Evolutionary conservation across 306 rosid species (phyloP), one percentile per base, ranked within the genome.

Genomic region (Cicer chorassanicum): DNA sequence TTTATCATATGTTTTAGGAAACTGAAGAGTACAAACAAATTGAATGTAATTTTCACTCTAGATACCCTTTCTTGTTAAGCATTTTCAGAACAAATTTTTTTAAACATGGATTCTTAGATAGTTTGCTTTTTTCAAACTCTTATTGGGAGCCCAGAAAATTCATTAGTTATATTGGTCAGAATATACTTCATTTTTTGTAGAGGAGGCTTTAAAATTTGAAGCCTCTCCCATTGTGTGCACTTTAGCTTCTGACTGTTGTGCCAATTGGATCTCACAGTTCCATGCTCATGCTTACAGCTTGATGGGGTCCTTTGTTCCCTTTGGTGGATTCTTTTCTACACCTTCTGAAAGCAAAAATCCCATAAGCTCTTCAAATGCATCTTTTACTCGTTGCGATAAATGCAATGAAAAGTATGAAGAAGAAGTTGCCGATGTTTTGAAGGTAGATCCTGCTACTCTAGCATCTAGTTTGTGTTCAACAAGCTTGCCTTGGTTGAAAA

Each of bases 281-380:
- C 89, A 46, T 91, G 87, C 88, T 93, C 86, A 84, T 92, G 91
- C 86, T 86, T 88, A 74, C 98, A 94, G 98, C 83, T 91, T 94
- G 83, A 80, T 94, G 94, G 92, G 96, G 77, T 94, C 98, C 73
- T 94, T 94, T 65, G 91, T 94, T 77, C 98, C 98, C 49, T 86
- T 94, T 67, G 98, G 91, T n/a, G 98, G 98, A 44, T 91, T 91
- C 82, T 91, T 91, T 55, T 79, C 97, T 67, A 70, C 92, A 43
- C 85, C 91, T 15, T 79, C 91, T 1, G 86, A 88, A 75, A 79
- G 87, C 49, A 80, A 21, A 70, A 87, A 43, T 76, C 96, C 85
- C 0, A 42, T 76, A 55, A 82, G 78, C 85, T 70, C 79, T 80
- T 46, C 76, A 62, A 80, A 63, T 74, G 85, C 79, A 54, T 46